phyloP scores from a whole-genome alignment of 1,284 basidiomycete genomes.

The Coriolopsis trogii region DNA sequence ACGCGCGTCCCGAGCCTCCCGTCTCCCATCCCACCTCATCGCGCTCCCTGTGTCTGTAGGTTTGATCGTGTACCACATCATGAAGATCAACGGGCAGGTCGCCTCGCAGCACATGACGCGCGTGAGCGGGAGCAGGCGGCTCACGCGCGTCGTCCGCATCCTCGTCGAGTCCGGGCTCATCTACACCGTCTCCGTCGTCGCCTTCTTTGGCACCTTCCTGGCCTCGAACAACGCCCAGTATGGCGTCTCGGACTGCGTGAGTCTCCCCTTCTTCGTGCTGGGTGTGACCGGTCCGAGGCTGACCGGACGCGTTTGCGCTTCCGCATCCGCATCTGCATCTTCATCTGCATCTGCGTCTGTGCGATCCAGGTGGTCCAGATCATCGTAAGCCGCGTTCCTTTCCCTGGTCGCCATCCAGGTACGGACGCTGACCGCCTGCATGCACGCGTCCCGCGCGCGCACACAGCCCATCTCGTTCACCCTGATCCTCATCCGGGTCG shows the following conservation, averaged over 20 bases:
- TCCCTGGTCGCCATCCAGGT: neutral
- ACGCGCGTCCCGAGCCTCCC: neutral
- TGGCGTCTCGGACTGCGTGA: slow-evolving; percentile 1
- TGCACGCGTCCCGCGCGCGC: too few species aligned
- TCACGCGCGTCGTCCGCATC: slow-evolving; percentile 3
- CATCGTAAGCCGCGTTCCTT: neutral
- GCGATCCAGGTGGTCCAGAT: slow-evolving; percentile 1
- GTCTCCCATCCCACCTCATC: too few species aligned
- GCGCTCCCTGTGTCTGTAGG: too few species aligned
- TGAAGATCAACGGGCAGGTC: slow-evolving; percentile 25
- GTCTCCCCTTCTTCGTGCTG: too few species aligned
- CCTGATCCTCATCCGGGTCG: slow-evolving; percentile 2
- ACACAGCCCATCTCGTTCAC: slow-evolving; percentile 2
- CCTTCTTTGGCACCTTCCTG: neutral
- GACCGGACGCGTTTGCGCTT: too few species aligned
- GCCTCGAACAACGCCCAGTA: slow-evolving; percentile 6
- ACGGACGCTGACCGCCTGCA: neutral
- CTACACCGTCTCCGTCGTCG: slow-evolving; percentile 6
- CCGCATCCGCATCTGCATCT: neutral
- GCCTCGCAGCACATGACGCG: neutral
- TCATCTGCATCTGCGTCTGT: neutral
- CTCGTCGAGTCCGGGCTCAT: slow-evolving; percentile 10
- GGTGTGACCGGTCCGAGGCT: too few species aligned
- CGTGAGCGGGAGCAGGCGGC: neutral
- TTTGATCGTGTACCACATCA: slow-evolving; percentile 41